Evolutionary conservation across 345 rosid species (phyloP), one percentile per base, ranked within the genome.

Genomic region (Aegle marmelos): DNA sequence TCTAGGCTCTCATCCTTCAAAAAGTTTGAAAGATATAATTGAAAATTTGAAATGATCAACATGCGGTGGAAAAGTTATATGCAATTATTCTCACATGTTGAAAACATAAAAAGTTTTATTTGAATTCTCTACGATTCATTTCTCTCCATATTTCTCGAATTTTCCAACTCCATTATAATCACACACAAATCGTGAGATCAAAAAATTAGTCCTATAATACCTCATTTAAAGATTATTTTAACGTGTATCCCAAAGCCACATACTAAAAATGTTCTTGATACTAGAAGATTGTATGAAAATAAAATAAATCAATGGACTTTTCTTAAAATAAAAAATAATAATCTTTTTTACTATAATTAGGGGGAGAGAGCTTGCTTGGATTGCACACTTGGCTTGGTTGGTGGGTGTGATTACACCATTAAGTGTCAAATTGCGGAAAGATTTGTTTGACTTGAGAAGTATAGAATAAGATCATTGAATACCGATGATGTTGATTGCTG

Each of bases 371-470:
- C 22, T 31, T 5, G 5, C 33, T 37, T 64, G 37, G 73, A 72
- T 76, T 45, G 73, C 37, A 72, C 73, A 76, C 77, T 72, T 72
- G 67, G 50, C 64, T 27, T 27, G 39, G 76, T 60, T 58, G 75
- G 78, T 70, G 56, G 4, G n/a, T 21, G n/a, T 33, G 28, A 68
- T 39, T 10, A 72, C 6, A 36, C 64, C 37, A 33, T 71, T 13
- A 11, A 4, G n/a, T 6, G 50, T 58, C 34, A 14, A 73, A n/a
- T 57, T 72, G 33, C 48, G 36, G 9, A 24, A 56, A 34, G 30
- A 10, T 10, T 56, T n/a, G 31, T 71, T 65, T 57, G 75, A 33
- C 64, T 34, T 57, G 10, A 56, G 45, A 22, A 30, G 6, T 21
- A 30, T 27, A 9, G 56, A 21, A 7, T 0, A 1, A 50, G 74